phyloP scores from a whole-genome alignment of 2,329 filamentous ascomycete species.

The Teratosphaeria destructans region DNA sequence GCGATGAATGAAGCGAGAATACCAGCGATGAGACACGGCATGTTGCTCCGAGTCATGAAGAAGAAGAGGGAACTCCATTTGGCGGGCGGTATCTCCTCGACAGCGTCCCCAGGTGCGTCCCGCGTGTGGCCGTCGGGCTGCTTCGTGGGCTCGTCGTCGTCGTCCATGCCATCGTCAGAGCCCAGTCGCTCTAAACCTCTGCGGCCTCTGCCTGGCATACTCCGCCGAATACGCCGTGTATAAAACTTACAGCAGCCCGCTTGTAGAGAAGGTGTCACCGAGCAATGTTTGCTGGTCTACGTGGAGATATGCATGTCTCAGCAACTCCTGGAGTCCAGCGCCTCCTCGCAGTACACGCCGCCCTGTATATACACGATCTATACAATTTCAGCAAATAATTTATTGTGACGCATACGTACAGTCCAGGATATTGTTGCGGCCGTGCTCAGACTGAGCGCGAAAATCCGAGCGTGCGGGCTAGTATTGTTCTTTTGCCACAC shows the following conservation, averaged over 20 bases:
- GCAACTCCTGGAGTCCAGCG: background rate
- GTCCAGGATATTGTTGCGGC: background rate
- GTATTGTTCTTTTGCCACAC: constrained; percentile 21
- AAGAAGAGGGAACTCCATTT: constrained; percentile 54
- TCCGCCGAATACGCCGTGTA: background rate
- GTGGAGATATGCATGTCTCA: background rate
- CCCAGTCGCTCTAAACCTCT: background rate
- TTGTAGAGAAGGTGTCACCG: background rate
- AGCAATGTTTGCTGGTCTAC: background rate
- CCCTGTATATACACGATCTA: background rate
- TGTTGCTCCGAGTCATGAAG: constrained; percentile 58
- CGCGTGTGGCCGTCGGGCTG: background rate
- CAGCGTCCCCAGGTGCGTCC: background rate
- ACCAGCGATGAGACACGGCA: constrained; percentile 44
- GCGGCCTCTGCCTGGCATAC: background rate
- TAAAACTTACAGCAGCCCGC: too few relatives aligned
- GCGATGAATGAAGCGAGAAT: constrained; percentile 47
- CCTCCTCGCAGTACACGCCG: background rate
- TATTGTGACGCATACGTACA: background rate
- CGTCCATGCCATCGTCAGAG: background rate
- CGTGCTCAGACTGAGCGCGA: background rate
- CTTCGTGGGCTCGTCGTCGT: background rate
- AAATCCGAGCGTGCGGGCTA: constrained; percentile 17
- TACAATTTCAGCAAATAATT: background rate
- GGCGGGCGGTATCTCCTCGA: constrained; percentile 7